Base-by-base conservation (phyloP, 208 protist species). In the Vickermania ingenoplastis region DNA sequence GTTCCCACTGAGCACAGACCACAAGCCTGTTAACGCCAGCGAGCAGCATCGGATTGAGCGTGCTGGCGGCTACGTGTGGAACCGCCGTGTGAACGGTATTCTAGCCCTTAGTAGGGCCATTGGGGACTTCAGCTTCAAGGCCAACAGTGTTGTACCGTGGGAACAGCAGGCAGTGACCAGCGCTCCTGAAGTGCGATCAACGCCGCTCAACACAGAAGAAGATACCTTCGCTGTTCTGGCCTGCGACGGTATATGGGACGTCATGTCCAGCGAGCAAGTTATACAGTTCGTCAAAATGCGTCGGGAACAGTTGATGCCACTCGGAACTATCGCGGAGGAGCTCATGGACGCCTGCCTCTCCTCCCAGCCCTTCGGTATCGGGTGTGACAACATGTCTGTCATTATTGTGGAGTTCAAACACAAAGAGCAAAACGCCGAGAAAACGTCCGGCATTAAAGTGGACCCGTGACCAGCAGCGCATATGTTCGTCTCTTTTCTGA, bases 121-220 rank as follows among this genome's bases (percentile, higher is more conserved):
- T 61, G 96, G 96, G 4, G 96, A 98, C 67, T 97, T 97, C 58
- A 61, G 59, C 28, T 98, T 97, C 71, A 98, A 98, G 67, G 63
- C 57, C 14, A 94, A 95, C 70, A 36, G 67, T 7, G 75, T 86
- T 57, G 36, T 96, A 0, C 59, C 83, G 59, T 88, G 86, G 79
- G 89, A 95, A 53, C 79, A 94, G 70, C 93, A 97, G 75, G 81
- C 90, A 24, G 85, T 92, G 14, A 94, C 92, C n/a, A 88, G 84
- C 48, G 78, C 86, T 2, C 82, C 88, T 7, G 83, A 94, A 63
- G 81, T 94, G n/a, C 71, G 74, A 24, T 69, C 71, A 17, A 76
- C 62, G 24, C 74, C 64, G 7, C 59, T 96, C 0, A 85, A 92
- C 56, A 78, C 75, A 25, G 79, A 91, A 61, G 76, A 71, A 52